These are phyloP conservation scores for Candida vaughaniae DNA, from an alignment of 805 yeast genomes.

Conservation along the genomic window DNA sequence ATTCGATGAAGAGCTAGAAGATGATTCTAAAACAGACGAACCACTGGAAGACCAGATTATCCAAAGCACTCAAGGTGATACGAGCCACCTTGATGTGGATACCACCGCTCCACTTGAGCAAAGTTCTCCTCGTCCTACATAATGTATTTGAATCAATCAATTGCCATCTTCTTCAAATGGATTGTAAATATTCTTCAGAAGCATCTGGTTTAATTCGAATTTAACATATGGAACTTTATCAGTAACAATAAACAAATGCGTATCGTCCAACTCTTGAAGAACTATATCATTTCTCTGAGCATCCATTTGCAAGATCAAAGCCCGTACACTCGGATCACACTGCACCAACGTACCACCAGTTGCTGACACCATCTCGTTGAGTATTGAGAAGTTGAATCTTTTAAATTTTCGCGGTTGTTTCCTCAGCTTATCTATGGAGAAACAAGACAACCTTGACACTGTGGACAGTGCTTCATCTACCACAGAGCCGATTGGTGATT, in stretches of 20 bases:
- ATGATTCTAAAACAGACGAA: no score
- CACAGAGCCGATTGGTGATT: slow-evolving; percentile 4
- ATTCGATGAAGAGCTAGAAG: slow-evolving; percentile 12
- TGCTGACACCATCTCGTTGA: slow-evolving; percentile 41
- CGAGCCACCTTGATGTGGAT: no score
- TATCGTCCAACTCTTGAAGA: slow-evolving; percentile 81
- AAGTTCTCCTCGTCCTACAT: not conserved
- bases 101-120: not conserved
- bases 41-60: no score
- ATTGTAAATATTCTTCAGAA: slow-evolving; percentile 82
- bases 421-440: no score
- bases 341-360: slow-evolving; percentile 43
- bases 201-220: slow-evolving; percentile 66
- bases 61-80: no score
- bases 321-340: slow-evolving; percentile 90
- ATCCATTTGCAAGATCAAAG: slow-evolving; percentile 82
- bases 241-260: slow-evolving; percentile 80
- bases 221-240: slow-evolving; percentile 75
- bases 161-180: slow-evolving; percentile 71
- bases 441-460: no score
- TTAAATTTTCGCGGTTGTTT: no score
- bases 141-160: no score
- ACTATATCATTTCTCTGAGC: slow-evolving; percentile 68
- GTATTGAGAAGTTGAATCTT: not conserved
- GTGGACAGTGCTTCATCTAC: no score